These are phyloP conservation scores for Exsudoporus frostii DNA, from an alignment of 768 basidiomycete species.

Conservation along the genomic window DNA sequence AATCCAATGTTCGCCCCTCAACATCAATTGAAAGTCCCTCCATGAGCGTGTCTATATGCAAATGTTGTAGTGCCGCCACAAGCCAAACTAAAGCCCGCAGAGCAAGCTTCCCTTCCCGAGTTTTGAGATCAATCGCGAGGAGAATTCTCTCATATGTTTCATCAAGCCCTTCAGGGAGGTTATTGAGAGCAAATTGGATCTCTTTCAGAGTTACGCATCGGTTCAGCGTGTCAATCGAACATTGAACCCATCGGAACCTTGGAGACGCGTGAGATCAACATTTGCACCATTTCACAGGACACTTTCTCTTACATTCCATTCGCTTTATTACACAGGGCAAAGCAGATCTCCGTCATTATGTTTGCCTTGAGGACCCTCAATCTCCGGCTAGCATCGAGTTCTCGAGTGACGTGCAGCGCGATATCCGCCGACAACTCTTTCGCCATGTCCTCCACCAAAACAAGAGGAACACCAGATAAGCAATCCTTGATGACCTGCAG, in stretches of 20 bases:
- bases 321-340: background rate
- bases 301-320: background rate
- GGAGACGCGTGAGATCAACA: background rate
- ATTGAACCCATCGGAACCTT: background rate
- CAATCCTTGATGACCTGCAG: background rate
- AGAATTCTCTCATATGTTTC: background rate
- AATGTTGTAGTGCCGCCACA: background rate
- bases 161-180: background rate
- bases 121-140: background rate
- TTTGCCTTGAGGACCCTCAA: background rate
- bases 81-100: background rate
- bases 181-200: background rate
- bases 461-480: background rate
- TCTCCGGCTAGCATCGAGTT: background rate
- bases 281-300: no score
- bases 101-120: background rate
- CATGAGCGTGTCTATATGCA: background rate
- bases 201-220: background rate
- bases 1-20: background rate
- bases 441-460: background rate
- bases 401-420: background rate
- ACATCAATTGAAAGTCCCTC: background rate
- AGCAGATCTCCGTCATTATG: background rate
- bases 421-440: background rate
- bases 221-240: background rate